phyloP scores from a whole-genome alignment of 805 yeast genomes.

The Ogataea degrootiae region DNA sequence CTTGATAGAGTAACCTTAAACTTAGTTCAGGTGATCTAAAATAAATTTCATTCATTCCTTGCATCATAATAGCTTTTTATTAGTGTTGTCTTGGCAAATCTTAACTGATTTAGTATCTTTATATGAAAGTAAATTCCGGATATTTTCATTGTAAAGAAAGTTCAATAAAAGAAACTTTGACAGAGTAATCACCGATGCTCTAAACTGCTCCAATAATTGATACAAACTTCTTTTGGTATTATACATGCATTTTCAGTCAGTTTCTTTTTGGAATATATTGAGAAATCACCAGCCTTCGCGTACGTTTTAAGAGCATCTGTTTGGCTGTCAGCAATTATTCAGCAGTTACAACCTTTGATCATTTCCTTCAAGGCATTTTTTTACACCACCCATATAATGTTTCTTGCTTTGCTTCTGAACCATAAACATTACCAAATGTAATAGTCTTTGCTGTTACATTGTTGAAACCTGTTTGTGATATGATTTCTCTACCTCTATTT shows the following conservation, averaged over 20 bases:
- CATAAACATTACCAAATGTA: conserved; percentile 75
- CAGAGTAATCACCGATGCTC: conserved; percentile 51
- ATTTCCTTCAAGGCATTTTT: conserved; percentile 59
- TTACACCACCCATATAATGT: conserved; percentile 60
- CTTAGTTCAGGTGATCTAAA: conserved; percentile 50
- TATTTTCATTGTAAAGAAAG: conserved; percentile 83
- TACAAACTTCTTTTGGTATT: conserved; percentile 51
- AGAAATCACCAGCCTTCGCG: conserved; percentile 68
- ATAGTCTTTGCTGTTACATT: conserved; percentile 45
- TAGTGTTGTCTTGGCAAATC: conserved; percentile 45
- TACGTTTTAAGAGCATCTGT: conserved; percentile 89
- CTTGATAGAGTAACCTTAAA: conserved; percentile 45
- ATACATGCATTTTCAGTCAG: conserved; percentile 54
- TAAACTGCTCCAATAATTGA: conserved; percentile 49
- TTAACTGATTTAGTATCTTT: conserved; percentile 46
- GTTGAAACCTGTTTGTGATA: conserved; percentile 29
- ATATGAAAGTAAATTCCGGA: conserved; percentile 58
- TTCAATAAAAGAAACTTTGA: conserved; percentile 78
- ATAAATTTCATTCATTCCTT: conserved; percentile 53
- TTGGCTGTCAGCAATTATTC: conserved; percentile 73
- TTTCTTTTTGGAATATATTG: conserved; percentile 26
- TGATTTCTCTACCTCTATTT: neutral
- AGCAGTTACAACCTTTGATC: conserved; percentile 71
- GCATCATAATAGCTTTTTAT: conserved; percentile 42
- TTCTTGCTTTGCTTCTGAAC: conserved; percentile 73